Conservation (phyloP, 2,329 filamentous ascomycete genomes). For the Xylaria sp. region DNA sequence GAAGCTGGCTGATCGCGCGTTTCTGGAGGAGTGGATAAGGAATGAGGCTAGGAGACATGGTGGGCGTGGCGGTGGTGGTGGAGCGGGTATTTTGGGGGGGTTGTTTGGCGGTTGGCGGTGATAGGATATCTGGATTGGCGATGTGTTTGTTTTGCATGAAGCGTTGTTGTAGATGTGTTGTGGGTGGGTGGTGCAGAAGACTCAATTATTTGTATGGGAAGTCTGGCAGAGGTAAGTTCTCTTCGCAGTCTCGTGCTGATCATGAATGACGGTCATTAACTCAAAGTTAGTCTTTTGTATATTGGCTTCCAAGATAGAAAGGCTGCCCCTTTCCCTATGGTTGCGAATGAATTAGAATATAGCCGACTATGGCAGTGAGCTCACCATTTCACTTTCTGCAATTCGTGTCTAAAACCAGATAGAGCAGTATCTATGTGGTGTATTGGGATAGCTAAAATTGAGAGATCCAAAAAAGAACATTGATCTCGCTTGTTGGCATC, state of each 20-base stretch:
- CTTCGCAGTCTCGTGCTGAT: background rate
- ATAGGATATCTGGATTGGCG: background rate
- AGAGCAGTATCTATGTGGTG: background rate
- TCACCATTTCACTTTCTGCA: background rate
- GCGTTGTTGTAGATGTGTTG: background rate
- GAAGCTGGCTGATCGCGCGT: slow-evolving; percentile 60
- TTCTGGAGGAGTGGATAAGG: slow-evolving; percentile 65
- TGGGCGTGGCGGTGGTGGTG: slow-evolving; percentile 56
- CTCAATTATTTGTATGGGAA: background rate
- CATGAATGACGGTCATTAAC: background rate
- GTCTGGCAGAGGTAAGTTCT: slow-evolving; percentile 9
- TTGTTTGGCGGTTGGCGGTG: slow-evolving; percentile 49
- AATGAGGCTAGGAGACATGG: slow-evolving; percentile 61
- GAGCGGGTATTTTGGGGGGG: slow-evolving; percentile 45
- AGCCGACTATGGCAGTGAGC: background rate
- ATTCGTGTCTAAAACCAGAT: background rate
- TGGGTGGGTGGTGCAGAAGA: background rate
- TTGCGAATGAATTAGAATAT: background rate
- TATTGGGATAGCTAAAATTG: background rate
- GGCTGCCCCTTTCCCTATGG: background rate
- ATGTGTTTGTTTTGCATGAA: background rate
- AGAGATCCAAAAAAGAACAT: background rate
- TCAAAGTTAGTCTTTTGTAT: background rate
- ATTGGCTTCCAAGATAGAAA: background rate
- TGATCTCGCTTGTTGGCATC: background rate